Base-by-base conservation (phyloP, 495 filamentous ascomycete species). In the Xylaria curta region DNA sequence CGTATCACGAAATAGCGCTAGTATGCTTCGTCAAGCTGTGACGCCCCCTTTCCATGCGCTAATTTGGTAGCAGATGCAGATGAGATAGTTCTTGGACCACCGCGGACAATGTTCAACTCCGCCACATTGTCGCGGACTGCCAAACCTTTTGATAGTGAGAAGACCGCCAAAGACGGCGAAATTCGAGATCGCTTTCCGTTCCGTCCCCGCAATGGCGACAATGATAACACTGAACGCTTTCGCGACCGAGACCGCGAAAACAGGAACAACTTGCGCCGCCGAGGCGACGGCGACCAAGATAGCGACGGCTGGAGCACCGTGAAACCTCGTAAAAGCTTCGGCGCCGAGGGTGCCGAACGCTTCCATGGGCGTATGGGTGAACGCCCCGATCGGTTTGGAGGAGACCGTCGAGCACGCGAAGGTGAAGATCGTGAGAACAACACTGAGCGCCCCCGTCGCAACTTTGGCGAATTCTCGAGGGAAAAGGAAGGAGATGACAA, bases 81-180 rank as follows among this genome's bases (percentile, higher is more conserved):
- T 76, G 93, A 97, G 69, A 94, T 97, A 68, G 86, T 97, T 73
- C 92, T 97, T 49, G 94, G 94, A 42, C 95, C 95, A 40, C 94
- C 95, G 1, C 94, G 94, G 74, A 93, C 89, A 33, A 89, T 89
- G 38, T 97, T 98, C 80, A 90, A 93, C 69, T 97, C 95, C 12
- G 91, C 93, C 19, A 93, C 92, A 58, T 82, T 87, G 40, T 81
- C 72, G 79, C 89, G 81, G 87, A 85, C 68, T 82, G 82, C 70
- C 84, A 89, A 85, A 83, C 78, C 68, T 71, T 88, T 79, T 75
- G 80, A 90, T 75, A 77, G 73, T 53, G 84, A 90, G 69, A 79
- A 88, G 79, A 72, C 83, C 12, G 71, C 79, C 24, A 86, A 85
- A 49, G 82, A 86, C 51, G 73, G 80, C 28, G 89, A 92, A 46